Evolutionary conservation across 805 yeast genomes (phyloP).

Genomic region (Metahyphopichia silvanorum): DNA sequence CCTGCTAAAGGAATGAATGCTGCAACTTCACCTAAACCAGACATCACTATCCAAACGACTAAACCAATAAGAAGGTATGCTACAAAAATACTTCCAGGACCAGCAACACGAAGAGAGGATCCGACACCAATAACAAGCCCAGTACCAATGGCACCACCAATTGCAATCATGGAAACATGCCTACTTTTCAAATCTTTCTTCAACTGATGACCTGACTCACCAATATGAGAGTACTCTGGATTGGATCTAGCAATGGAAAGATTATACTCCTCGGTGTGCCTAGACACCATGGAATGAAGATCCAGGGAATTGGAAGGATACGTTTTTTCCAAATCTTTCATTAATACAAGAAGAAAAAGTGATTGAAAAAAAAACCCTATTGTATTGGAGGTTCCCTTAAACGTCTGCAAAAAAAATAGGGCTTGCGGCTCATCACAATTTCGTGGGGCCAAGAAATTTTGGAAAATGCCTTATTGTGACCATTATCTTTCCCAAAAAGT

Average conservation of each 20-base stretch:
- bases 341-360: no score
- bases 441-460: no score
- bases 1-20: conserved; percentile 32
- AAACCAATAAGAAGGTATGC: conserved; percentile 18
- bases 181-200: conserved; percentile 36
- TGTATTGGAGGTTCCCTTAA: no score
- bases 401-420: no score
- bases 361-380: no score
- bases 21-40: conserved; percentile 31
- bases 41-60: conserved; percentile 28
- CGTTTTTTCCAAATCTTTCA: neutral
- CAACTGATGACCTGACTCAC: neutral
- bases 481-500: no score
- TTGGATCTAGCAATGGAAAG: conserved; percentile 44
- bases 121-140: conserved; percentile 70
- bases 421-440: no score
- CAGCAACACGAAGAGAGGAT: conserved; percentile 53
- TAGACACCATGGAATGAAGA: conserved; percentile 29
- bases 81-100: conserved; percentile 61
- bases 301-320: conserved; percentile 7
- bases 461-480: no score
- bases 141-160: conserved; percentile 85
- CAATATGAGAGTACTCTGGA: conserved; percentile 16
- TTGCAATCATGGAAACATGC: conserved; percentile 72
- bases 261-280: conserved; percentile 49